Evolutionary conservation across 2,329 filamentous ascomycete genomes (phyloP).

Genomic region (Hypomyces rosellus): DNA sequence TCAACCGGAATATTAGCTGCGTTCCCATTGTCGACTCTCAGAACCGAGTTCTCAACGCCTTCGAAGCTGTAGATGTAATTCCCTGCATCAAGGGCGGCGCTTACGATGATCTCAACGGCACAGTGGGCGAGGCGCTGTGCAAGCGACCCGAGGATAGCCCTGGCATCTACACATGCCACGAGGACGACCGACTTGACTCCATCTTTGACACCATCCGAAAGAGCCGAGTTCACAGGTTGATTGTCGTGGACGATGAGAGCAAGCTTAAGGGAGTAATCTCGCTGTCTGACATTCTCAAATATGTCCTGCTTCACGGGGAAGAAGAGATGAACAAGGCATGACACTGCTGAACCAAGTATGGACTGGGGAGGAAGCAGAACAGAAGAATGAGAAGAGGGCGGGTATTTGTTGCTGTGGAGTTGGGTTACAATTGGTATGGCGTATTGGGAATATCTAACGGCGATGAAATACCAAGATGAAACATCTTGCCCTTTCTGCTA

Average conservation of each 20-base stretch:
- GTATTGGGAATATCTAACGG: conserved; percentile 9
- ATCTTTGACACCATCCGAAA: conserved; percentile 97
- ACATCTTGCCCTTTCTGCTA: conserved; percentile 2
- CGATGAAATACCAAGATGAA: conserved; percentile 2
- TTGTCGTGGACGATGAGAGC: conserved; percentile 87
- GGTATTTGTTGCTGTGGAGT: neutral
- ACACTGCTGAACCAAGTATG: neutral
- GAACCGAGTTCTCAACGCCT: conserved; percentile 80
- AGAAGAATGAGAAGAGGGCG: neutral
- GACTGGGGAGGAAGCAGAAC: neutral
- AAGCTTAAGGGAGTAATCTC: conserved; percentile 85
- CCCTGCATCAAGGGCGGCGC: conserved; percentile 87
- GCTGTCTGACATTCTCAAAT: conserved; percentile 92
- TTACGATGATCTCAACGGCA: conserved; percentile 84
- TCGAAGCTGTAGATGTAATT: conserved; percentile 96
- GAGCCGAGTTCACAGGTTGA: conserved; percentile 85
- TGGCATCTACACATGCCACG: conserved; percentile 91
- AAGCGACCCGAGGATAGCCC: conserved; percentile 87
- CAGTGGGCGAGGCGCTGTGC: conserved; percentile 81
- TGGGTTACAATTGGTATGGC: conserved; percentile 9
- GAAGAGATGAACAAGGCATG: conserved; percentile 35
- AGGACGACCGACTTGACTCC: conserved; percentile 86
- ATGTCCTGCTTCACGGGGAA: conserved; percentile 78
- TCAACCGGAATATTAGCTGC: conserved; percentile 87
- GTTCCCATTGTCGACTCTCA: conserved; percentile 85